Evolutionary conservation across 257 asterid species (phyloP), one percentile per base, ranked within the genome.

Genomic region (Salvia miltiorrhiza): DNA sequence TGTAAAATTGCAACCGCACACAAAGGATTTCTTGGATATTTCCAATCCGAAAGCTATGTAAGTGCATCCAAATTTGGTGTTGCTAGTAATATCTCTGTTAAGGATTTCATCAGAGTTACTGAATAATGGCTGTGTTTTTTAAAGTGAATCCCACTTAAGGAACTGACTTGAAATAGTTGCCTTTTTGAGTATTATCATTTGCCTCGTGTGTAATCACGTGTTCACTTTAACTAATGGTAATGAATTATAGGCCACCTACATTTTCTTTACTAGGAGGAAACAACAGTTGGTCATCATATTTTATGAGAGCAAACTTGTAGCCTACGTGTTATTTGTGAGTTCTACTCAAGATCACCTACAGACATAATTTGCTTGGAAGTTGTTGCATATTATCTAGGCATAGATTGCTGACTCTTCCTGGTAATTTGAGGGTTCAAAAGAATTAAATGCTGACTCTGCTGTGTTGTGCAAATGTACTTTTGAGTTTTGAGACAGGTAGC

Each of bases 41-140:
- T 92, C 98, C 77, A 92, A 92, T 77, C 98, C 98, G 2, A 92
- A 92, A 79, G 98, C 98, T 65, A 92, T 92, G 98, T 90, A 65
- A 90, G 98, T 89, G 67, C 73, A 48, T 77, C 69, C 57, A 7
- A 52, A 41, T n/a, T 57, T 47, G 58, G 63, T 35, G 41, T 20
- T 17, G 16, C 30, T 14, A 14, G 66, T 23, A 0, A 16, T 78
- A 43, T 45, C 37, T 57, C 6, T 35, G 48, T 45, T 69, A n/a
- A 6, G 9, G 1, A 14, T 54, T 13, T 53, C n/a, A 44, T 10
- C 44, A 43, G 47, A 54, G 23, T 37, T 50, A 14, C 23, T 41
- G 19, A 1, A 44, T 32, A 24, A 55, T 39, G 2, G 19, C 35
- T 8, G 16, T 30, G 20, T 45, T 43, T 58, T 24, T 48, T 14